Evolutionary conservation across 225 moss, liverwort and hornwort genomes (phyloP), one percentile per base, ranked within the genome.

Genomic region (Anthoceros angustus): DNA sequence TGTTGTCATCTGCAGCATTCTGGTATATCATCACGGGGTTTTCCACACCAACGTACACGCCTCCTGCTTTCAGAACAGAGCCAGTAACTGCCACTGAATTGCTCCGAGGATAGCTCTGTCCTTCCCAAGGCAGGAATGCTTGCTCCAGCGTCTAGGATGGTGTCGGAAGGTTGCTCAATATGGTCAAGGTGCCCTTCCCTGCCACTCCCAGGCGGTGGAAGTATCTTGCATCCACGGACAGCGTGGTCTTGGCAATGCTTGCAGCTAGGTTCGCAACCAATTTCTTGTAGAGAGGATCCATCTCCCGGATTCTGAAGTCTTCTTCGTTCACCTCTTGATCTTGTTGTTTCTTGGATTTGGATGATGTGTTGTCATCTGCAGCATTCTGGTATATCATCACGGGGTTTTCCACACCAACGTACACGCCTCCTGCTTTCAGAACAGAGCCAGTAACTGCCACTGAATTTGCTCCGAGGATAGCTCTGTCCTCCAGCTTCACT

Each of bases 101-200:
- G 73, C 73, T 26, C 73, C 73, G 4, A 74, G 69, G n/a, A 45
- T 12, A 8, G 73, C 23, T 2, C 43, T 24, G 71, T 76, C 14
- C 70, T 77, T 25, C 66, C 61, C 71, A 77, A 40, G 20, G 73
- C 74, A 49, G 42, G 39, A 25, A 80, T 60, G 25, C 41, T 71
- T 41, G 80, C 73, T 39, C 74, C 69, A 18, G 71, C 40, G 21
- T 72, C 72, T 67, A 80, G 73, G 16, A 73, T 14, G 2, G 48
- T 64, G 23, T 68, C 42, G 32, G 32, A n/a, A 65, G 63, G 25
- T 26, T 39, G 42, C 65, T 68, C n/a, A 60, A 43, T 12, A 74
- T 18, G 21, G 55, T 49, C 41, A 69, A 3, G 46, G 41, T 43
- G 10, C 73, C 73, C 41, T 62, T 74, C 0, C 55, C 71, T 20